Evolutionary conservation across 805 yeast species (phyloP), one percentile per base, ranked within the genome.

Genomic region (Saccharomycopsis olivae): DNA sequence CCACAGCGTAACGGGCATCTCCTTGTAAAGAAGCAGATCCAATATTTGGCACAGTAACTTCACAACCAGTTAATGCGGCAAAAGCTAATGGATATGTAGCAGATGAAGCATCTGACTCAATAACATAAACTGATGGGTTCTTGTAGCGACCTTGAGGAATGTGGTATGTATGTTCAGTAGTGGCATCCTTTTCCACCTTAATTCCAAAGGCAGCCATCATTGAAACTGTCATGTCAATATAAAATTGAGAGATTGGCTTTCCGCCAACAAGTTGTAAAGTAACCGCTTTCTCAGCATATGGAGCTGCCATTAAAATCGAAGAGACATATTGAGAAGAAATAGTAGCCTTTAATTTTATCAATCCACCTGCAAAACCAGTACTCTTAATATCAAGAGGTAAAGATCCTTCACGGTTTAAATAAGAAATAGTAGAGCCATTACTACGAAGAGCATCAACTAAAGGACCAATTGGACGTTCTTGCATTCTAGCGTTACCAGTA

Each of bases 311-410:
- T 54, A 92, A 71, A 41, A 92, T 71, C 0, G 97, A 89, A 1
- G 97, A 88, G 34, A 92, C 98, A 53, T 92, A 92, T 60, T 92
- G 98, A 11, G 97, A 92, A 1, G 97, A 88, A 33, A 92, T 84
- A 3, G 97, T 88, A 17, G 98, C 98, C 30, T 89, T 89, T 35
- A 92, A 69, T 60, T 88, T 96, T 48, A 92, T 86, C 49, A 84
- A 66, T 17, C 98, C 98, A 55, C 98, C 98, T 49, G 71, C 68
- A 9, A 84, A 81, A 18, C 66, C 62, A 15, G 83, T 84, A 30
- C 94, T 76, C 41, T 66, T 53, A 30, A 88, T 75, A 38, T 71
- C 69, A 53, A 92, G 65, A 2, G 98, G 98, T 43, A 92, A 65
- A 5, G 94, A 84, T n/a, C 95, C 96, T 46, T 70, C 66, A 20